Evolutionary conservation across 2,329 filamentous ascomycete species (phyloP).

Genomic region (Eurotiales sp.): DNA sequence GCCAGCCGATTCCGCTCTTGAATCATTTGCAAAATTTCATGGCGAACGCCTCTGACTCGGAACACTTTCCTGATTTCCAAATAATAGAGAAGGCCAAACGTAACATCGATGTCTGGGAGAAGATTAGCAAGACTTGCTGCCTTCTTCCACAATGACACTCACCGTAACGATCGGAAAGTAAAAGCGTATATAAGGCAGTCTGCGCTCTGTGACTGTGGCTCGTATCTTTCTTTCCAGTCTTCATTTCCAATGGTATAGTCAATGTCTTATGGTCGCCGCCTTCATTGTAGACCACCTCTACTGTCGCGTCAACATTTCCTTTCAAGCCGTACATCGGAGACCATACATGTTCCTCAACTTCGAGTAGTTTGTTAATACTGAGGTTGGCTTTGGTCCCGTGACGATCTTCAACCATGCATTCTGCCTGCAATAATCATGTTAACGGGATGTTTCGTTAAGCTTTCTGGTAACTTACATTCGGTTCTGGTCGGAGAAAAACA

Average conservation of each 20-base stretch:
- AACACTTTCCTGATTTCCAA: conserved; percentile 85
- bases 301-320: conserved; percentile 94
- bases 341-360: conserved; percentile 98
- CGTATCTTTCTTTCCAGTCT: conserved; percentile 78
- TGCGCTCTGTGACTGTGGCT: conserved; percentile 84
- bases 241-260: conserved; percentile 90
- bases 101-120: conserved; percentile 71
- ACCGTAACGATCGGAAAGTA: conserved; percentile 88
- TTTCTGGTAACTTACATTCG: conserved; percentile 63
- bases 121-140: conserved; percentile 12
- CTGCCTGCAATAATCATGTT: conserved; percentile 45
- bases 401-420: conserved; percentile 73
- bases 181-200: conserved; percentile 87
- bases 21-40: conserved; percentile 93
- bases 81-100: conserved; percentile 90
- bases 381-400: conserved; percentile 73
- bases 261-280: conserved; percentile 63
- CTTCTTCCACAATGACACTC: conserved; percentile 23
- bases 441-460: too few relatives aligned
- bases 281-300: conserved; percentile 79
- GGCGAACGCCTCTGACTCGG: conserved; percentile 77
- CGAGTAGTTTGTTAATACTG: conserved; percentile 88
- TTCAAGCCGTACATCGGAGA: conserved; percentile 96
- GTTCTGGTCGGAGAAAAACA: conserved; percentile 69
- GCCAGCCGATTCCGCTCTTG: conserved; percentile 91